A percentile compares a stretch with the other conserved stretches of the same genome.
These are phyloP conservation scores for Salix viminalis DNA, from an alignment of 345 rosid genomes.

Conservation along the genomic window DNA sequence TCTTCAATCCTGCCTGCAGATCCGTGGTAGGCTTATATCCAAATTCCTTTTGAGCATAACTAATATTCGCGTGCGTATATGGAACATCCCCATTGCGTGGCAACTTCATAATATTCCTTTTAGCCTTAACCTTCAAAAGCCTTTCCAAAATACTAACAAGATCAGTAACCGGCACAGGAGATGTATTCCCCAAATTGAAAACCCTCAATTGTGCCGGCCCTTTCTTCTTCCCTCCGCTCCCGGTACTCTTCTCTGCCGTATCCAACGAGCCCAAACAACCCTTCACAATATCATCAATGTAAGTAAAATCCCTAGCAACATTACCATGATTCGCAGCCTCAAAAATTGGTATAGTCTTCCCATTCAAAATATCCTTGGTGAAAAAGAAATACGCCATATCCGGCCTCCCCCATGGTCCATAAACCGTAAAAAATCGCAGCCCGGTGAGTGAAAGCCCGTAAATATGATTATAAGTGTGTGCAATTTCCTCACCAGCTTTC, in stretches of 20 bases:
- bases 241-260: conserved; percentile 91
- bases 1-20: conserved; percentile 83
- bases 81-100: conserved; percentile 92
- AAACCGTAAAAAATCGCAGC: conserved; percentile 77
- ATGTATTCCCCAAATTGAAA: conserved; percentile 86
- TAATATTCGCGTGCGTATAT: conserved; percentile 87
- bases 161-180: conserved; percentile 81
- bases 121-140: conserved; percentile 78
- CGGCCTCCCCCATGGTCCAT: conserved; percentile 94
- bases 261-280: conserved; percentile 82
- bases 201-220: conserved; percentile 83
- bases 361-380: conserved; percentile 66
- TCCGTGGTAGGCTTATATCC: conserved; percentile 85
- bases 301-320: conserved; percentile 88
- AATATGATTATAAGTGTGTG: conserved; percentile 89
- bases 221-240: conserved; percentile 87
- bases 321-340: conserved; percentile 67
- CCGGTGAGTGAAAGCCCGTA: conserved; percentile 84
- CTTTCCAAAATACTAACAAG: conserved; percentile 80
- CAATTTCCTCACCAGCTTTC: conserved; percentile 91
- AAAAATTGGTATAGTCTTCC: conserved; percentile 63
- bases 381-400: conserved; percentile 96
- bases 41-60: conserved; percentile 69
- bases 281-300: conserved; percentile 87
- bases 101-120: conserved; percentile 72